Conservation (phyloP, 495 filamentous ascomycete genomes). For the Friedmanniomyces simplex region DNA sequence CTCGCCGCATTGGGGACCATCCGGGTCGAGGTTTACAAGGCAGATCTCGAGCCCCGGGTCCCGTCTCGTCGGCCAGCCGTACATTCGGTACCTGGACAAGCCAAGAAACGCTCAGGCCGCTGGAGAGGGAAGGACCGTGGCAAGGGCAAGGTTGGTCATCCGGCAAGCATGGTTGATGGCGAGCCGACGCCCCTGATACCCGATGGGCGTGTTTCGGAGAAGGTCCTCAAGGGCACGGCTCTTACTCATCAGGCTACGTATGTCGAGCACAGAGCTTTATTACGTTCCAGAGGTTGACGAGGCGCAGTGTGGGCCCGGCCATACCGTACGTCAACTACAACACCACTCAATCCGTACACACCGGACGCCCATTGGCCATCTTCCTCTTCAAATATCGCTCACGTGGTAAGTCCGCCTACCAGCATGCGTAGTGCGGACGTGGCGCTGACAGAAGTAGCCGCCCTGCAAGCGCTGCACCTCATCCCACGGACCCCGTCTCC, state of each 20-base stretch:
- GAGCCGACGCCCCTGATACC: neutral
- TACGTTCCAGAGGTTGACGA: neutral
- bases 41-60: neutral
- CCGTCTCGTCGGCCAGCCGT: too few relatives aligned
- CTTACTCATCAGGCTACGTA: slow-evolving; percentile 10
- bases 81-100: too few relatives aligned
- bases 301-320: neutral
- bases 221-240: slow-evolving; percentile 14
- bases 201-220: slow-evolving; percentile 6
- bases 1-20: slow-evolving; percentile 2
- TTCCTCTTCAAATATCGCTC: slow-evolving; percentile 19
- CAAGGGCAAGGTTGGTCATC: neutral
- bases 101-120: too few relatives aligned
- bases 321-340: neutral
- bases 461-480: slow-evolving; percentile 6
- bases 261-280: neutral
- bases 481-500: slow-evolving; percentile 12
- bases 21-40: neutral
- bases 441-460: neutral
- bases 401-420: slow-evolving; percentile 1
- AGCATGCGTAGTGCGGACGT: neutral
- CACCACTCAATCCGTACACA: neutral
- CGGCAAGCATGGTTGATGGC: neutral
- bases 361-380: neutral
- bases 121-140: too few relatives aligned